Percentiles rank a stretch among this genome's conserved stretches.
These are phyloP conservation scores for Leccinum rimulosum DNA, from an alignment of 768 basidiomycete species.

Conservation along the genomic window DNA sequence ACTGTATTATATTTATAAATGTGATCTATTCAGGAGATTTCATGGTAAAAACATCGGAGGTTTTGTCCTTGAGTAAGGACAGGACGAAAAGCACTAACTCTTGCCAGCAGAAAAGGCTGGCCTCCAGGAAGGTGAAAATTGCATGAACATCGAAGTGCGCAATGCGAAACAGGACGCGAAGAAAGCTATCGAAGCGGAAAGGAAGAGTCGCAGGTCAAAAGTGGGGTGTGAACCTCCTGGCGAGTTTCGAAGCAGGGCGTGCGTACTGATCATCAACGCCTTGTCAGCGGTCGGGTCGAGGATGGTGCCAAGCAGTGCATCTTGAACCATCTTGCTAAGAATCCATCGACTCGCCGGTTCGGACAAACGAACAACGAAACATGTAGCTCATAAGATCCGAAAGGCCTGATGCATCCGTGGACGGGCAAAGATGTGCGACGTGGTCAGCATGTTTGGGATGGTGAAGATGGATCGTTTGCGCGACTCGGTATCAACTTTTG, in stretches of 20 bases:
- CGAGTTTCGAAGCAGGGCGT: constrained; percentile 64
- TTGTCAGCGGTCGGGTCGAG: constrained; percentile 98
- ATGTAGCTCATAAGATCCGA: constrained; percentile 74
- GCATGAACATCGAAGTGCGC: constrained; percentile 60
- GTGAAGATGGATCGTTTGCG: constrained; percentile 68
- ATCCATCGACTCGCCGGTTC: constrained; percentile 65
- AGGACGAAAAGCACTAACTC: constrained; percentile 59
- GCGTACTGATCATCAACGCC: constrained; percentile 72
- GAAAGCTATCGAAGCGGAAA: constrained; percentile 52
- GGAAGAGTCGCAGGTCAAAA: constrained; percentile 45
- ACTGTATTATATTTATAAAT: too few species aligned
- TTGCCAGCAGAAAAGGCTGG: constrained; percentile 57
- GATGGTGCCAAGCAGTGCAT: constrained; percentile 90
- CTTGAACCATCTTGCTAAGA: constrained; percentile 78
- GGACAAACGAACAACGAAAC: neutral
- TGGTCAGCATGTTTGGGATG: constrained; percentile 58
- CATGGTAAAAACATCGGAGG: too few species aligned
- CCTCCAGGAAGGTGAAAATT: constrained; percentile 68
- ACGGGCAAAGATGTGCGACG: too few species aligned
- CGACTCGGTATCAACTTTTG: neutral
- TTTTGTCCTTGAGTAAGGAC: constrained; percentile 35
- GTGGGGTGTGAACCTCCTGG: constrained; percentile 42
- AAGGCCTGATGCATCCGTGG: constrained; percentile 50
- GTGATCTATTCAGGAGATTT: too few species aligned
- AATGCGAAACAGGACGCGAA: constrained; percentile 55